Base-by-base conservation (phyloP, 2,329 filamentous ascomycete species). In the Magnaporthiopsis incrustans region DNA sequence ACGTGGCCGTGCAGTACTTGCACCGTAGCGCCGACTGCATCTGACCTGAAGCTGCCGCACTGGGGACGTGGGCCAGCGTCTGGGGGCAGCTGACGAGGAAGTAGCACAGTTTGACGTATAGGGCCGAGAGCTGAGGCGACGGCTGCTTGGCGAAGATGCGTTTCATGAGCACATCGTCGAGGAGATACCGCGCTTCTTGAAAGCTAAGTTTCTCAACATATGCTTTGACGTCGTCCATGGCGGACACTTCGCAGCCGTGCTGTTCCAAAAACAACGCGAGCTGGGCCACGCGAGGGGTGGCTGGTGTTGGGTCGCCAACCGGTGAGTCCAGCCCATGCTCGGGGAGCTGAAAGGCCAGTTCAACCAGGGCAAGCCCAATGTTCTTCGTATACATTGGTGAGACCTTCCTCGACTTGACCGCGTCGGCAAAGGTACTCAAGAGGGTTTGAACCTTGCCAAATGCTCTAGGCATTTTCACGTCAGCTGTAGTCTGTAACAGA, bases 221-320 rank as follows among this genome's bases (percentile, higher is more conserved):
- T 1, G 67, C 66, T 65, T 78, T 82, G 57, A 83, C 68, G 61
- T 83, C 81, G 44, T 78, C 76, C 64, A 84, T 83, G 0, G 72
- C 69, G 1, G 74, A 69, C 2, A 72, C 66, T 57, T 69, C 70
- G 61, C 72, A 71, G 25, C 71, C 67, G 64, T 75, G 70, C 35
- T 75, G 69, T n/a, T 74, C 70, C 15, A 76, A 65, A n/a, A 72
- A 75, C 2, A 72, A 56, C 4, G 71, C 69, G 4, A 77, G 66
- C 57, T 75, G 74, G n/a, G 70, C 66, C 1, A 76, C 71, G 8
- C 71, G 70, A 15, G 71, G 67, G 1, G 72, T 71, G 64, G 63
- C 15, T 61, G 11, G 60, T 33, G 11, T 26, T 26, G 57, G 38
- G 6, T 38, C 26, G 2, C 64, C 67, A 4, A 63, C 57, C 22